A percentile compares a stretch with the other conserved stretches of the same genome.
Evolutionary conservation across 352 stramenopile species (phyloP).

Genomic region (Pythium aquatile): DNA sequence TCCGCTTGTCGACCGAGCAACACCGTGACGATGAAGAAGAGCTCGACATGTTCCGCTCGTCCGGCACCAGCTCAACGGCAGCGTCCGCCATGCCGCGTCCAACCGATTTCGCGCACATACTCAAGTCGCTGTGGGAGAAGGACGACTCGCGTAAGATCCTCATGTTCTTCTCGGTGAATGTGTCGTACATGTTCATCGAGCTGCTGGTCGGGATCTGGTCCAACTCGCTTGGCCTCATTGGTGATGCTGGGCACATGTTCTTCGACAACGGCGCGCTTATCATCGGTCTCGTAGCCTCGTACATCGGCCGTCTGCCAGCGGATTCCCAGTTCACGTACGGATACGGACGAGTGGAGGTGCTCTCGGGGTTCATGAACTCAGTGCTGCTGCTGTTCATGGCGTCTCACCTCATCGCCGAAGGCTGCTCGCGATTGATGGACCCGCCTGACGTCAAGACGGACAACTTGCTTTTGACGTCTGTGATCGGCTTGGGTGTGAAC

Average conservation of each 20-base stretch:
- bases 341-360: conserved; percentile 83
- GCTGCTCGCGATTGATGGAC: conserved; percentile 66
- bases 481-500: conserved; percentile 81
- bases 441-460: conserved; percentile 77
- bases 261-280: conserved; percentile 86
- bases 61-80: not conserved
- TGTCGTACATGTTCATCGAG: conserved; percentile 89
- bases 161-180: conserved; percentile 77
- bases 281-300: conserved; percentile 82
- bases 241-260: conserved; percentile 88
- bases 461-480: conserved; percentile 84
- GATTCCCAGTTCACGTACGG: conserved; percentile 81
- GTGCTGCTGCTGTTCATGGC: conserved; percentile 83
- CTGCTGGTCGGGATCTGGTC: conserved; percentile 79
- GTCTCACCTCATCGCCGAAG: conserved; percentile 81
- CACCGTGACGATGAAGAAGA: conserved; percentile 27
- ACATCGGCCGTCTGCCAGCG: conserved; percentile 71
- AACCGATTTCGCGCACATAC: conserved; percentile 26
- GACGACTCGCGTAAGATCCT: conserved; percentile 76
- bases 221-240: conserved; percentile 84
- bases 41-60: conserved; percentile 46
- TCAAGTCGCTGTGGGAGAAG: conserved; percentile 48
- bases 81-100: not conserved
- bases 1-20: conserved; percentile 19
- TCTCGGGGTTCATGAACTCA: conserved; percentile 87